Evolutionary conservation across 1,284 basidiomycete genomes (phyloP), one percentile per base, ranked within the genome.

Genomic region (Peniophora sp.): DNA sequence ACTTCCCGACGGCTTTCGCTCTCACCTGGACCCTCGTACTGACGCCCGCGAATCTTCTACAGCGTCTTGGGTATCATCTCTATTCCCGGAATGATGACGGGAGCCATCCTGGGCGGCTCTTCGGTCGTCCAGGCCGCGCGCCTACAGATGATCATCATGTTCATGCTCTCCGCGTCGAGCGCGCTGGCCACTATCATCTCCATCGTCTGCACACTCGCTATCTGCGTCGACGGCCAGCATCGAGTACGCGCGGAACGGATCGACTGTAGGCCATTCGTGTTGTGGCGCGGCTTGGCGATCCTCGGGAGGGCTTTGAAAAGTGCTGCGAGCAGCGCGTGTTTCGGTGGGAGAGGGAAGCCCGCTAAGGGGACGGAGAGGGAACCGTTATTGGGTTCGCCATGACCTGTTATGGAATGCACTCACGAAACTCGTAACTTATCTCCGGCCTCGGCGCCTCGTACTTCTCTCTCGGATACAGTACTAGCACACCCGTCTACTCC

Each of bases 61-160:
- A 89, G 88, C 62, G 86, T 92, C 44, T 75, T 89, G 17, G 88
- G 90, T 3, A 82, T 92, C 48, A 91, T 92, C 52, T 67, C 79
- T 11, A 85, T 84, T 50, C 84, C 84, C 1, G 75, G 86, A 1
- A 91, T 91, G 87, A 92, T 93, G 88, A 92, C 88, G 0, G 90
- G 91, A 58, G 88, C 90, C 1, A 87, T 93, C 55, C 80, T 93
- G 15, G 91, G 88, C 20, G 91, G 90, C 0, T 80, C 87, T 32
- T 83, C 83, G 24, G 88, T 93, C 47, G 76, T 88, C 46, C 88
- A 92, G 66, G 91, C 91, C 0, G 88, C 88, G 1, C 80, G 83
- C 48, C 68, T 93, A 10, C 91, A 93, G 61, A 92, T 91, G 85
- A 83, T 92, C 53, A 90, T 92, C 68, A 89, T 92, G 82, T 92